Evolutionary conservation across 2,329 filamentous ascomycete species (phyloP).

Genomic region (Aspergillus sp.): DNA sequence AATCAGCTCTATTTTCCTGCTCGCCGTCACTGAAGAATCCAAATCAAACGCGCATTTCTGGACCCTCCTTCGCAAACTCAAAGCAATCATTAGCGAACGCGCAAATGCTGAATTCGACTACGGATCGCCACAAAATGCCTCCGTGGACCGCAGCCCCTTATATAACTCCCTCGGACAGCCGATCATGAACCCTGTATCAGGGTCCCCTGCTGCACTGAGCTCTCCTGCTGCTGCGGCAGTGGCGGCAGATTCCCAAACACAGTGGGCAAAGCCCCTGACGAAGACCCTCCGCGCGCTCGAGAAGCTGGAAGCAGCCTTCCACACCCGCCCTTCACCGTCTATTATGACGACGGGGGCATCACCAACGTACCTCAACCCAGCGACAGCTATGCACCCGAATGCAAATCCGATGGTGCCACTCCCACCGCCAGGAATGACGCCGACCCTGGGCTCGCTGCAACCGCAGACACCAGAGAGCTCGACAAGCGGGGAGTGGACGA

Average conservation of each 20-base stretch:
- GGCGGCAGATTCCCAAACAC: constrained; percentile 37
- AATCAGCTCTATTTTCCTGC: constrained; percentile 48
- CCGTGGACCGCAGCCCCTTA: constrained; percentile 10
- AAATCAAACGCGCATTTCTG: constrained; percentile 42
- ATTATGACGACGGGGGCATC: constrained; percentile 14
- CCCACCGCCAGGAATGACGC: constrained; percentile 26
- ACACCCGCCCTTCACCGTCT: constrained; percentile 17
- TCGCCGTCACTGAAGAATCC: constrained; percentile 47
- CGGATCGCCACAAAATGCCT: constrained; percentile 15
- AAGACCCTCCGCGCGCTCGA: constrained; percentile 48
- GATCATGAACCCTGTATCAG: constrained; percentile 29
- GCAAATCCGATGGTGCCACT: constrained; percentile 16
- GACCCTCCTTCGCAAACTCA: constrained; percentile 41
- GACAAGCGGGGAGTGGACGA: constrained; percentile 47
- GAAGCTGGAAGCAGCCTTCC: constrained; percentile 45
- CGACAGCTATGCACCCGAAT: constrained; percentile 4
- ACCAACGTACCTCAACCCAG: constrained; percentile 23
- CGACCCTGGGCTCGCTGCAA: constrained; percentile 37
- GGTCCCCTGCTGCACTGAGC: constrained; percentile 25
- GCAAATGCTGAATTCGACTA: constrained; percentile 37
- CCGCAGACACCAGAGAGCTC: constrained; percentile 50
- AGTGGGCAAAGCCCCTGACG: constrained; percentile 48
- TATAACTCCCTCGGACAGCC: constrained; percentile 14
- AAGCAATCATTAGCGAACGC: constrained; percentile 45
- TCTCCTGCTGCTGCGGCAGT: constrained; percentile 24